A percentile compares a stretch with the other conserved stretches of the same genome.
Evolutionary conservation across 2,329 filamentous ascomycete genomes (phyloP).

Genomic region (Botryotinia globosa): DNA sequence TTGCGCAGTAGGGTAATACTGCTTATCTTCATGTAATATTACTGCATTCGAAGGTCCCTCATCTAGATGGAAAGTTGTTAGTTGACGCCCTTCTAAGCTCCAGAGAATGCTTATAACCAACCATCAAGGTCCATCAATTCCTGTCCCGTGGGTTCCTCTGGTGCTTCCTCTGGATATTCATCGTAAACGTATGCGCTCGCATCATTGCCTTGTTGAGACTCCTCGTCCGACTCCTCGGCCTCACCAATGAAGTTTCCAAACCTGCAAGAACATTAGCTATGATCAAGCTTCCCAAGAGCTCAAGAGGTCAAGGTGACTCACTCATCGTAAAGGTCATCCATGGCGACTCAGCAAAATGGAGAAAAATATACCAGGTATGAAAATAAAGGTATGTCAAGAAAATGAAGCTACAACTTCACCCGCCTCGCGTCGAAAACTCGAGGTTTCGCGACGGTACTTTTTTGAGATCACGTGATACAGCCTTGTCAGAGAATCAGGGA

Average conservation of each 20-base stretch:
- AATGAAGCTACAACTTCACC: background rate
- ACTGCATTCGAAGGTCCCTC: conserved; percentile 93
- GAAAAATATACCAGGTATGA: conserved; percentile 2
- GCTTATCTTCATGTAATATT: conserved; percentile 98
- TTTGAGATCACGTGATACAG: conserved; percentile 30
- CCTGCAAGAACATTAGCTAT: conserved; percentile 47
- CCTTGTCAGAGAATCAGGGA: conserved; percentile 17
- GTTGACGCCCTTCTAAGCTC: background rate
- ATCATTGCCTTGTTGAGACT: conserved; percentile 73
- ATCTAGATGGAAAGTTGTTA: conserved; percentile 44
- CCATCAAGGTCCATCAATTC: conserved; percentile 93
- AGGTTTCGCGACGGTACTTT: conserved; percentile 28
- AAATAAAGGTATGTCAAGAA: conserved; percentile 15
- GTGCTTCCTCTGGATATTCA: conserved; percentile 61
- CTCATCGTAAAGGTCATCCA: conserved; percentile 99
- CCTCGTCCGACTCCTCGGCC: conserved; percentile 82
- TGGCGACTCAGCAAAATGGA: conserved; percentile 40
- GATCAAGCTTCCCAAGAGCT: conserved; percentile 14
- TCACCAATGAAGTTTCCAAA: conserved; percentile 99
- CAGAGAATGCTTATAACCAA: conserved; percentile 40
- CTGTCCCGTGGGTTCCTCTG: conserved; percentile 61
- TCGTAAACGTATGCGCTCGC: conserved; percentile 79
- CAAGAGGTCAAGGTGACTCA: conserved; percentile 43
- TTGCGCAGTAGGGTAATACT: conserved; percentile 97
- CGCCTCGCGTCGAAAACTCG: conserved; percentile 29